Base-by-base conservation (phyloP, 1,284 basidiomycete genomes). In the Austropuccinia psidii region DNA sequence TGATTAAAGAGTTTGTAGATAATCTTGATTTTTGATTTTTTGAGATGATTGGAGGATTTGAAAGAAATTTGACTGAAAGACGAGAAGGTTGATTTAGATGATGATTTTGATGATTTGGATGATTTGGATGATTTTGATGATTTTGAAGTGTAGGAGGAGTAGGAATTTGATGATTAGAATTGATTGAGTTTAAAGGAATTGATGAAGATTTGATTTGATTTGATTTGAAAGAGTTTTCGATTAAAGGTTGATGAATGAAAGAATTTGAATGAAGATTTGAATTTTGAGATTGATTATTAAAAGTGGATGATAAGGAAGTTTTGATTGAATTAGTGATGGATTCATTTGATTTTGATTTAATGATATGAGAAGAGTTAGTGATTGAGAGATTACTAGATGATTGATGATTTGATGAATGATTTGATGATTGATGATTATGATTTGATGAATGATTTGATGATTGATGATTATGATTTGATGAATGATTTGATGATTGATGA, bases 401-500 rank as follows among this genome's bases (percentile, higher is more conserved):
- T 33, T 58, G 41, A 62, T 50, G 39, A 19, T 24, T 58, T 43
- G 41, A 54, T 33, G 39, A 69, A 43, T 69, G 52, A 61, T 50
- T 17, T 29, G 50, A 31, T 4, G 29, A 27, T 9, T 29, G 15
- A 41, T 8, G 52, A 9, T 31, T 35, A 37, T 4, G 13, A 2
- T 17, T 55, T 33, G 19, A 49, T 55, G 29, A 50, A 17, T 24
- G 65, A 17, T 55, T 67, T 19, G 27, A 29, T 19, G 68, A 37
- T 33, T 58, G 41, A 62, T 50, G 39, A 8, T 58, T 41, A 55
- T 45, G 54, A 19, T 24, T 58, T 43, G 41, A 54, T 33, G 39
- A 69, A 43, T 69, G 52, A 61, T 50, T 17, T 29, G 50, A 31
- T 4, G 29, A 27, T 9, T 29, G 15, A 41, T 8, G 52, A 35